Evolutionary conservation across 2,329 filamentous ascomycete species (phyloP).

Genomic region (Sporothrix pallida): DNA sequence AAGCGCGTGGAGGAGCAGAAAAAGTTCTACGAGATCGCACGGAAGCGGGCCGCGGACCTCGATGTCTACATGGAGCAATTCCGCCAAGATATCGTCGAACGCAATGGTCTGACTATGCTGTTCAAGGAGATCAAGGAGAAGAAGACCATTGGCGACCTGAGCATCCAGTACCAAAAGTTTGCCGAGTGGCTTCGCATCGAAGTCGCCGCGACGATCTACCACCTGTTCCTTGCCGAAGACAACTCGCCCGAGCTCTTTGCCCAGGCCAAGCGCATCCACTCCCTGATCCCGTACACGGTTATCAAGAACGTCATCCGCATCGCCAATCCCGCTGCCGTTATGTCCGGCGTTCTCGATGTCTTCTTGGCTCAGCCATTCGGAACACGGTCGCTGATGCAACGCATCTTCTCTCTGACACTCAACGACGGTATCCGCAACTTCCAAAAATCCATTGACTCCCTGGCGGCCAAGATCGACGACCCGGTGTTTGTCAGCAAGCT

Average conservation of each 20-base stretch:
- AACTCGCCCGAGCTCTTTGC: slow-evolving; percentile 97
- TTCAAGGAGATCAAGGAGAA: slow-evolving; percentile 94
- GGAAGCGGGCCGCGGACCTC: slow-evolving; percentile 85
- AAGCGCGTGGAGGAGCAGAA: slow-evolving; percentile 90
- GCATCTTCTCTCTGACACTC: slow-evolving; percentile 90
- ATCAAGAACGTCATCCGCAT: slow-evolving; percentile 97
- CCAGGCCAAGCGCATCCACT: slow-evolving; percentile 92
- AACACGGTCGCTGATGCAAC: slow-evolving; percentile 84
- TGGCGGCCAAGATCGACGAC: slow-evolving; percentile 81
- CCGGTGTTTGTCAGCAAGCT: slow-evolving; percentile 79
- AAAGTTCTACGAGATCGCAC: slow-evolving; percentile 93
- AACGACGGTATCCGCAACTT: slow-evolving; percentile 87
- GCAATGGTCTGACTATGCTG: slow-evolving; percentile 85
- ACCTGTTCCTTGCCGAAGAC: slow-evolving; percentile 95
- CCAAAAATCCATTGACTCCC: slow-evolving; percentile 82
- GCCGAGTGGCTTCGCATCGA: slow-evolving; percentile 98
- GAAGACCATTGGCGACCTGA: slow-evolving; percentile 82
- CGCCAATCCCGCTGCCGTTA: slow-evolving; percentile 93
- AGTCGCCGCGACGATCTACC: slow-evolving; percentile 93
- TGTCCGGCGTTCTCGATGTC: slow-evolving; percentile 92
- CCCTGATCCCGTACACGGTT: slow-evolving; percentile 87
- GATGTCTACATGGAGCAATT: slow-evolving; percentile 98
- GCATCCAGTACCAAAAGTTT: slow-evolving; percentile 96
- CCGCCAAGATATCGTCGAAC: slow-evolving; percentile 69
- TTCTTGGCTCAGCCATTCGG: slow-evolving; percentile 97